phyloP scores from a whole-genome alignment of 2,329 filamentous ascomycete species.

The Xylariomycetidae sp. region DNA sequence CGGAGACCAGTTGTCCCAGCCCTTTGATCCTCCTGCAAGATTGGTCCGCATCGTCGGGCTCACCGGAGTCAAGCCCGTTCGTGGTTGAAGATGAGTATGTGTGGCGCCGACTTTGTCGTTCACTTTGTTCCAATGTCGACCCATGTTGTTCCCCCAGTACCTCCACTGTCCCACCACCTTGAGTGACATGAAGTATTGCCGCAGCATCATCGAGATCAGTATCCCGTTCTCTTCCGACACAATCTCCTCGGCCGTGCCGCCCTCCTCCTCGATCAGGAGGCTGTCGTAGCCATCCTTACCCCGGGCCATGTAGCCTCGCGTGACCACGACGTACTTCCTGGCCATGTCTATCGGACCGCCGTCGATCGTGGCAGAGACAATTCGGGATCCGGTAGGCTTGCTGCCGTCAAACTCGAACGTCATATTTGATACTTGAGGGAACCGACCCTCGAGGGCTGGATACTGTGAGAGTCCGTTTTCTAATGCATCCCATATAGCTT shows the following conservation, averaged over 20 bases:
- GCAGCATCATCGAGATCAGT: slow-evolving; percentile 77
- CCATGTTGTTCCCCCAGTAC: slow-evolving; percentile 59
- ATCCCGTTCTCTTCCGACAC: slow-evolving; percentile 85
- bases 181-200: slow-evolving; percentile 87
- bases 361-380: slow-evolving; percentile 58
- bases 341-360: slow-evolving; percentile 57
- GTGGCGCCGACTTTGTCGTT: slow-evolving; percentile 54
- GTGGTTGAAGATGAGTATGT: slow-evolving; percentile 40
- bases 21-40: slow-evolving; percentile 6
- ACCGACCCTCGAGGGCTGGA: slow-evolving; percentile 78
- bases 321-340: slow-evolving; percentile 67
- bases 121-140: slow-evolving; percentile 62
- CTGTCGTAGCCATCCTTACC: slow-evolving; percentile 82
- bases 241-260: slow-evolving; percentile 71
- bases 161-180: slow-evolving; percentile 79
- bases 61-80: slow-evolving; percentile 18
- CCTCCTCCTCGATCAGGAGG: slow-evolving; percentile 70
- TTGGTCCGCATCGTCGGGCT: slow-evolving; percentile 10
- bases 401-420: slow-evolving; percentile 66
- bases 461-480: slow-evolving; percentile 80
- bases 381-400: slow-evolving; percentile 54
- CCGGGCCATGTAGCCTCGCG: slow-evolving; percentile 81
- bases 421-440: slow-evolving; percentile 85
- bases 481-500: slow-evolving; percentile 70
- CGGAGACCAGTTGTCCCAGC: slow-evolving; percentile 35